Base-by-base conservation (phyloP, 2,329 filamentous ascomycete species). In the Fusarium domesticum region DNA sequence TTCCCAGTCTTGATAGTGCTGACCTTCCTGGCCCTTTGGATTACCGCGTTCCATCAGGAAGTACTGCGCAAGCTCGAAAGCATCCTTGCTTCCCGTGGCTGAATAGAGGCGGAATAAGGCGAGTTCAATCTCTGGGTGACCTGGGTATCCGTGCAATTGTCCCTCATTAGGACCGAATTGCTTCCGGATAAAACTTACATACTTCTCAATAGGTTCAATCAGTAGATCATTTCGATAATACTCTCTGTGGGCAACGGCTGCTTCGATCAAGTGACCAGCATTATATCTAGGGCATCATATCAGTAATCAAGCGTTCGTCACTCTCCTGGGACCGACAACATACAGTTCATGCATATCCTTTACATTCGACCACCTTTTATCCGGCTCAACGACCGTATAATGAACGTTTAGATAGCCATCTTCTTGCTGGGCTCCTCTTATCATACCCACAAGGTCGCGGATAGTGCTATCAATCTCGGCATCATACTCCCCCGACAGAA, bases 361-460 rank as follows among this genome's bases (percentile, higher is more conserved):
- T 6, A 84, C 50, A 51, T 84, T 83, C 0, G 75, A 72, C 66
- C 78, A 84, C 7, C 79, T 61, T 39, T 75, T 74, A 0, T 64
- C 70, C 0, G 77, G 77, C 34, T 78, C 76, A 1, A 81, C 75
- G 0, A 84, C 75, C 0, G 77, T 81, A 49, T 77, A 84, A 55
- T 84, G 79, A 6, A 82, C 74, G 54, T 84, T 84, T 17, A 85
- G 57, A 55, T 84, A 85, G 1, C 81, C 81, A 56, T 84, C 81
- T 2, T 66, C 60, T 41, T 78, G 73, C 62, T 84, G 80, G 0
- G 81, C 80, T 2, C 56, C 62, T 6, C 71, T 57, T 10, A 84
- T 81, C 73, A 79, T 82, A 0, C 70, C 65, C 1, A 80, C 78
- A n/a, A 83, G 59, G 43, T 83, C 70, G 50, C 35, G 43, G 1